Conservation (phyloP, 495 filamentous ascomycete genomes). For the Penicillium turbatum region DNA sequence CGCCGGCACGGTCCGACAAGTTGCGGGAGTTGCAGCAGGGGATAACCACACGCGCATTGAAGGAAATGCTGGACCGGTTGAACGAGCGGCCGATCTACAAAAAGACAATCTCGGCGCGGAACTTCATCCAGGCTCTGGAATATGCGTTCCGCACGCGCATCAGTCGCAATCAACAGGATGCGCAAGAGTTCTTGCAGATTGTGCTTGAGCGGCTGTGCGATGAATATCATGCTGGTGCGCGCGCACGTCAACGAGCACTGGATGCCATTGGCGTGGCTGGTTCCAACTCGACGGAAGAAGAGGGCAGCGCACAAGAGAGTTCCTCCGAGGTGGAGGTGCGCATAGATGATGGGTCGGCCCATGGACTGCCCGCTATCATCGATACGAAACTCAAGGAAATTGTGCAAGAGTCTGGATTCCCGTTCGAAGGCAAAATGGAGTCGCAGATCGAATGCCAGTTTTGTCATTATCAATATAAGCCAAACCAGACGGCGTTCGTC, state of each 20-base stretch:
- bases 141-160: constrained; percentile 82
- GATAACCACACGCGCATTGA: constrained; percentile 80
- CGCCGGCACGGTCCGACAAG: constrained; percentile 54
- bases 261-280: constrained; percentile 16
- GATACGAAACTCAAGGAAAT: constrained; percentile 43
- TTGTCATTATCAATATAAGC: constrained; percentile 83
- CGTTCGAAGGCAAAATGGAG: constrained; percentile 79
- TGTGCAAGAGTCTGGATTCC: constrained; percentile 68
- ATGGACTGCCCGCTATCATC: constrained; percentile 40
- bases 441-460: constrained; percentile 90
- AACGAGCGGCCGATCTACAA: constrained; percentile 92
- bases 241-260: constrained; percentile 53
- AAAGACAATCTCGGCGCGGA: constrained; percentile 84
- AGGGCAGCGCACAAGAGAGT: constrained; percentile 18
- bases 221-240: constrained; percentile 81
- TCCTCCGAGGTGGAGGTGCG: constrained; percentile 37
- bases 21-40: constrained; percentile 71
- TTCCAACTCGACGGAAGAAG: constrained; percentile 14
- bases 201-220: constrained; percentile 87
- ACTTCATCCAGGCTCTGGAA: constrained; percentile 78
- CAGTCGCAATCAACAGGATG: constrained; percentile 93
- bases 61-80: constrained; percentile 85
- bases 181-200: constrained; percentile 96
- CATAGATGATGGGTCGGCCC: constrained; percentile 39
- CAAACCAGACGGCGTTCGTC: constrained; percentile 79